Evolutionary conservation across 768 basidiomycete species (phyloP), one percentile per base, ranked within the genome.

Genomic region (Pisolithus marmoratus): DNA sequence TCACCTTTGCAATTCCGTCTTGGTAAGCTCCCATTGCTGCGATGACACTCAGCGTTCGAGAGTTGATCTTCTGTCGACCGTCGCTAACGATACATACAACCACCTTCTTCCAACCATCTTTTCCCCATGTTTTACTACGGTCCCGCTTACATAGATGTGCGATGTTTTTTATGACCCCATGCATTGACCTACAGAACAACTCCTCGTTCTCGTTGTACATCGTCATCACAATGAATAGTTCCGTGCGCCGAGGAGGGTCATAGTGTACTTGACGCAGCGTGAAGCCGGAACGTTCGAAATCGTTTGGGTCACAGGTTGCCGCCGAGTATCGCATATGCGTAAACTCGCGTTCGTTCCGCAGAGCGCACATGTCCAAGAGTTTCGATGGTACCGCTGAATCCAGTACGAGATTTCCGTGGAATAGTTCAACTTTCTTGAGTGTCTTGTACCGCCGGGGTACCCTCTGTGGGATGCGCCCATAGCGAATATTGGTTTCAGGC

Each of bases 21-120:
- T 98, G 95, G 66, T 97, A 97, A 22, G 82, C 85, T 7, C 95
- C 95, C 82, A 97, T 86, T 4, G 93, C 83, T 12, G 94, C 95
- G 53, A 99, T 80, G 31, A 94, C 90, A 56, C 83, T 87, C 61
- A 93, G 67, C 15, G 87, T 90, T 54, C 90, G 72, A 40, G 85
- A 78, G 64, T 93, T 91, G 68, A 95, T 88, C 78, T 93, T 92
- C 56, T 71, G 64, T 27, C 92, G 78, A 1, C 91, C 93, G 66
- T 94, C 91, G 38, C 86, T 88, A 8, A 95, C 92, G 58, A 94
- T 84, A 62, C 90, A 93, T 9, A 95, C 87, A 8, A 94, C 94
- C 31, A 95, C 90, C 77, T 96, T 97, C 76, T 97, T 94, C 95
- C 95, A 98, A 1, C 93, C 93, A 0, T 96, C 94, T 65, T 88